phyloP scores from a whole-genome alignment of 192 early-diverging fungal species.

The Linnemannia zychae region DNA sequence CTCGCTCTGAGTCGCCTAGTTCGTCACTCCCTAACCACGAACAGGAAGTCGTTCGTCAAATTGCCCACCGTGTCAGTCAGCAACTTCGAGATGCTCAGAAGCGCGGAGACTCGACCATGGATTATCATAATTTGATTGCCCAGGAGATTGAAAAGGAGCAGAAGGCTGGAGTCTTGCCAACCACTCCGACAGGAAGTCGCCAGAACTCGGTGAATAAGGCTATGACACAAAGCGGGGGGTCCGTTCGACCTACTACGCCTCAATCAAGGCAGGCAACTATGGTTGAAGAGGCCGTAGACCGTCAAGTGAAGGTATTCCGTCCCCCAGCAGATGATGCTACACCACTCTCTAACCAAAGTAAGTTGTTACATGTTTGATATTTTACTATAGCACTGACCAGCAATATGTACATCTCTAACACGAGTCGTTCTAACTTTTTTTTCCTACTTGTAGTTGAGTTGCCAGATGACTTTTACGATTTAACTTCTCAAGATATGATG shows the following conservation, averaged over 20 bases:
- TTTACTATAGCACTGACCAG: background rate
- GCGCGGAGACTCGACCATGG: conserved; percentile 33
- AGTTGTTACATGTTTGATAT: background rate
- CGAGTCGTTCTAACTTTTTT: background rate
- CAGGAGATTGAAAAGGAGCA: conserved; percentile 48
- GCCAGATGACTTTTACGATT: conserved; percentile 90
- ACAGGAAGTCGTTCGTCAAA: conserved; percentile 48
- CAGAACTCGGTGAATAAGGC: conserved; percentile 39
- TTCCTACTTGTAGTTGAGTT: conserved; percentile 74
- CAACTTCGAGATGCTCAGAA: conserved; percentile 37
- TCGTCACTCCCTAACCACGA: conserved; percentile 14
- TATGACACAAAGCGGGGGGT: conserved; percentile 14
- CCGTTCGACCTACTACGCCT: conserved; percentile 9
- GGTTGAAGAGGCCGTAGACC: conserved; percentile 30
- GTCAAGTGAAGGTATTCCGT: conserved; percentile 66
- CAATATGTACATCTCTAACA: background rate
- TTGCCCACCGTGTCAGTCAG: conserved; percentile 42
- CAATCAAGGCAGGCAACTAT: background rate
- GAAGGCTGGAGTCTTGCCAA: conserved; percentile 35
- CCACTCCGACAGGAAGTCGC: conserved; percentile 38
- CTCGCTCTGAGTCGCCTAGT: conserved; percentile 35
- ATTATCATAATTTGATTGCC: conserved; percentile 47
- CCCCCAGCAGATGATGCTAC: conserved; percentile 59
- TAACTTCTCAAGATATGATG: conserved; percentile 78
- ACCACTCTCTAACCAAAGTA: conserved; percentile 57